A percentile compares a stretch with the other conserved stretches of the same genome.
phyloP scores from a whole-genome alignment of 1,284 basidiomycete genomes.

The Wolfiporia cocos region DNA sequence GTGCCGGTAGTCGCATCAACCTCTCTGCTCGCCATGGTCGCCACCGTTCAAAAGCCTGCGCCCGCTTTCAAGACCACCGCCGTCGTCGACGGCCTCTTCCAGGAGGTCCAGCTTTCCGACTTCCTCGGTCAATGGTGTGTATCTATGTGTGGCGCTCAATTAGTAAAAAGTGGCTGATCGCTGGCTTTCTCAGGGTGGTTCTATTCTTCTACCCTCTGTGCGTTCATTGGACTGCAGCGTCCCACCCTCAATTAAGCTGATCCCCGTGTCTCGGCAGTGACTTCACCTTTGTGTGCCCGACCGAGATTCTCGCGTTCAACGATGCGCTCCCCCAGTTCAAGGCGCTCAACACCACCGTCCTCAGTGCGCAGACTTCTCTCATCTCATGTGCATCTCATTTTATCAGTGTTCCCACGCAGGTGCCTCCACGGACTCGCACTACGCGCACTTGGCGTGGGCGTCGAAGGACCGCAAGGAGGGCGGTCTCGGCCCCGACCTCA shows the following conservation, averaged over 20 bases:
- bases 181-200: conserved; percentile 12
- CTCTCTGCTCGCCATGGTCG: conserved; percentile 45
- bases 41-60: conserved; percentile 71
- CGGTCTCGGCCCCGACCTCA: conserved; percentile 82
- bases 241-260: conserved; percentile 11
- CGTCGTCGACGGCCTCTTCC: conserved; percentile 72
- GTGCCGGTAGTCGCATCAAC: background rate
- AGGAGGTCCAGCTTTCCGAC: conserved; percentile 67
- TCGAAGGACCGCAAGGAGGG: conserved; percentile 75
- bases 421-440: conserved; percentile 84
- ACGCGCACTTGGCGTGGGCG: conserved; percentile 85
- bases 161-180: background rate
- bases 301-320: conserved; percentile 91
- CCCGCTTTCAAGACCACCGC: conserved; percentile 73
- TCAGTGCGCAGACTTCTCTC: conserved; percentile 45
- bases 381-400: background rate
- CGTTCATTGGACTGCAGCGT: conserved; percentile 22
- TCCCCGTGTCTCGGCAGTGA: conserved; percentile 37
- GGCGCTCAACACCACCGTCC: conserved; percentile 66
- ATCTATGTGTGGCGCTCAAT: too few relatives aligned
- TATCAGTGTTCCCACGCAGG: conserved; percentile 31
- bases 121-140: conserved; percentile 77
- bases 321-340: conserved; percentile 73
- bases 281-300: conserved; percentile 87
- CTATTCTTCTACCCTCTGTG: conserved; percentile 72